Evolutionary conservation across 1,139 yeast species (phyloP).

Genomic region (Kodamaea sp.): DNA sequence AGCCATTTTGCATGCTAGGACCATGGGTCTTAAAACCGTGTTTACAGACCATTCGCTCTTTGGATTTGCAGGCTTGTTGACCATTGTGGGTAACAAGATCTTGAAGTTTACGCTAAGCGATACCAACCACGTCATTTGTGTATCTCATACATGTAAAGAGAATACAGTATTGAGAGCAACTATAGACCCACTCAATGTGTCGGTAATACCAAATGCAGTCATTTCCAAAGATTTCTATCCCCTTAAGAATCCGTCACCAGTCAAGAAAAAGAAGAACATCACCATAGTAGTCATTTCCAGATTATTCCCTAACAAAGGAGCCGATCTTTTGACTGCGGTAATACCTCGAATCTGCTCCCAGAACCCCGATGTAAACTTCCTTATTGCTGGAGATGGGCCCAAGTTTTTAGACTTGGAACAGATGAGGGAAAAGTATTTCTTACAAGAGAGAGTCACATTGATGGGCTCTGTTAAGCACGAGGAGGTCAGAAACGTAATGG

Average conservation of each 20-base stretch:
- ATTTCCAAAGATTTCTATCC: constrained; percentile 82
- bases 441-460: constrained; percentile 85
- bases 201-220: constrained; percentile 97
- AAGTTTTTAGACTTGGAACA: constrained; percentile 91
- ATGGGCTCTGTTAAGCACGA: constrained; percentile 91
- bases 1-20: constrained; percentile 83
- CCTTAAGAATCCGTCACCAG: constrained; percentile 19
- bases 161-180: constrained; percentile 89
- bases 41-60: constrained; percentile 95
- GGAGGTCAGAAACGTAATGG: constrained; percentile 89
- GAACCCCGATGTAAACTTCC: constrained; percentile 67
- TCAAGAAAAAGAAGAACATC: constrained; percentile 30
- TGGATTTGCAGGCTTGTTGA: constrained; percentile 86
- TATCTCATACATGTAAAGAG: constrained; percentile 95
- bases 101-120: constrained; percentile 83
- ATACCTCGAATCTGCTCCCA: constrained; percentile 79
- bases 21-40: constrained; percentile 90
- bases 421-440: constrained; percentile 82
- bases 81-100: constrained; percentile 83
- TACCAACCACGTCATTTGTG: constrained; percentile 91
- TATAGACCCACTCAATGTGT: constrained; percentile 72
- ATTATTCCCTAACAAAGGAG: constrained; percentile 94
- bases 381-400: constrained; percentile 98
- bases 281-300: constrained; percentile 92
- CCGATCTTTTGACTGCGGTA: constrained; percentile 80